A percentile compares a stretch with the other conserved stretches of the same genome.
Evolutionary conservation across 139 green algal species (phyloP).

Genomic region (Closterium sp.): DNA sequence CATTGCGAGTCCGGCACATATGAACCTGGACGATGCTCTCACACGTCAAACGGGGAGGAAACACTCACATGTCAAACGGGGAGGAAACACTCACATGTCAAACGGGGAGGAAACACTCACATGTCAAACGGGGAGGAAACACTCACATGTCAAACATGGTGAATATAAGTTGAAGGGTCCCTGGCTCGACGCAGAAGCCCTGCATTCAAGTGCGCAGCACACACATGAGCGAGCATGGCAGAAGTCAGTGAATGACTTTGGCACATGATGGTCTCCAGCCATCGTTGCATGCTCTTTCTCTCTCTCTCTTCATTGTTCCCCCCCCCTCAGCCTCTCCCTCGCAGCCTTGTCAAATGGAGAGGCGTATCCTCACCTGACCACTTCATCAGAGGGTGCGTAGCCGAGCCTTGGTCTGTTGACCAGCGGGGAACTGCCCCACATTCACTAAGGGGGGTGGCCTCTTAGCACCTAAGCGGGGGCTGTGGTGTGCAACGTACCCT

Average conservation of each 20-base stretch:
- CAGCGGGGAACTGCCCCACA: neutral
- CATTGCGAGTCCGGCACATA: too few relatives aligned
- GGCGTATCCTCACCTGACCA: too few relatives aligned
- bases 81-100: neutral
- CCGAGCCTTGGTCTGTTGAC: too few relatives aligned
- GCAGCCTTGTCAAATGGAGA: too few relatives aligned
- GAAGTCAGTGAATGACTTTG: neutral
- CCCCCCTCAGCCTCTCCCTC: too few relatives aligned
- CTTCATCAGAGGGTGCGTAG: too few relatives aligned
- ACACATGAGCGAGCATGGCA: neutral
- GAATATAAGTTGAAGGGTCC: conserved; percentile 38
- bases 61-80: too few relatives aligned
- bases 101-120: neutral
- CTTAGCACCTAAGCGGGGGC: neutral
- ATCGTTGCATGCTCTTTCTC: neutral
- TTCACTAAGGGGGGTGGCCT: neutral
- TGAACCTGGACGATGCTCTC: too few relatives aligned
- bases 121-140: neutral
- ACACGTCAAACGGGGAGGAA: too few relatives aligned
- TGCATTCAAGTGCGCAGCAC: conserved; percentile 5
- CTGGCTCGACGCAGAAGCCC: conserved; percentile 42
- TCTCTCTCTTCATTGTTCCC: too few relatives aligned
- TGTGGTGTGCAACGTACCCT: conserved; percentile 1
- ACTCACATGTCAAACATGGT: conserved; percentile 50
- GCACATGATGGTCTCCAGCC: neutral